Percentiles rank a stretch among this genome's conserved stretches.
Evolutionary conservation across 75 land plant species (phyloP).

Genomic region (Isoetes taiwanensis): DNA sequence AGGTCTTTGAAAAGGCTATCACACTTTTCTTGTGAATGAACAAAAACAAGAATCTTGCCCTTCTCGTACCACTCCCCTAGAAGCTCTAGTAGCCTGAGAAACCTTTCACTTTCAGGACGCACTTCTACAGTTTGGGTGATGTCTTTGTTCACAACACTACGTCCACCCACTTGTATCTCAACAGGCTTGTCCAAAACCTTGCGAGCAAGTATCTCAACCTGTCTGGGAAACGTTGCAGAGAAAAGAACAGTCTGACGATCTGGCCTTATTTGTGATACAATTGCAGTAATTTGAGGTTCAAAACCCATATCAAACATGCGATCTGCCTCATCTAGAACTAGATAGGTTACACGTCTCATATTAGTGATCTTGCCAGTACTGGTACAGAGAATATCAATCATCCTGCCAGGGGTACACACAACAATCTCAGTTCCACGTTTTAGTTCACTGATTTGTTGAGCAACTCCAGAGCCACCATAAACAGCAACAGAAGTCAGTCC

Average conservation of each 20-base stretch:
- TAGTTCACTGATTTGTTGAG: conserved; percentile 94
- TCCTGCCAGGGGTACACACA: conserved; percentile 90
- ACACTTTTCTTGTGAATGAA: conserved; percentile 91
- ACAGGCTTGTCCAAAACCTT: conserved; percentile 86
- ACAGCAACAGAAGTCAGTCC: conserved; percentile 88
- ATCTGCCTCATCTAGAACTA: conserved; percentile 99
- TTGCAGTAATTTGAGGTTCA: conserved; percentile 92
- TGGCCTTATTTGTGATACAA: conserved; percentile 81
- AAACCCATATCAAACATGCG: conserved; percentile 99
- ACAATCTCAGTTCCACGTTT: conserved; percentile 88
- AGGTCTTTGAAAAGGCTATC: conserved; percentile 78
- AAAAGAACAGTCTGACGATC: conserved; percentile 92
- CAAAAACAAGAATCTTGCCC: conserved; percentile 92
- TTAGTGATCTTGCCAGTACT: conserved; percentile 93
- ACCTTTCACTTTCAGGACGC: conserved; percentile 68
- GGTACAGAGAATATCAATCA: conserved; percentile 95
- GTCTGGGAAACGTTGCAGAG: conserved; percentile 96
- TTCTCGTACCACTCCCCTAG: conserved; percentile 98
- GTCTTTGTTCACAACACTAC: conserved; percentile 96
- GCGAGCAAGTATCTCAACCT: conserved; percentile 82
- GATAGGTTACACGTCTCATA: conserved; percentile 71
- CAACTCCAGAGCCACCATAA: conserved; percentile 98
- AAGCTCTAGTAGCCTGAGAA: conserved; percentile 69
- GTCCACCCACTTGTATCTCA: conserved; percentile 91
- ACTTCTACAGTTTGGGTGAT: conserved; percentile 84